These are phyloP conservation scores for Ehretia macrophylla DNA, from an alignment of 257 asterid genomes.

Conservation along the genomic window DNA sequence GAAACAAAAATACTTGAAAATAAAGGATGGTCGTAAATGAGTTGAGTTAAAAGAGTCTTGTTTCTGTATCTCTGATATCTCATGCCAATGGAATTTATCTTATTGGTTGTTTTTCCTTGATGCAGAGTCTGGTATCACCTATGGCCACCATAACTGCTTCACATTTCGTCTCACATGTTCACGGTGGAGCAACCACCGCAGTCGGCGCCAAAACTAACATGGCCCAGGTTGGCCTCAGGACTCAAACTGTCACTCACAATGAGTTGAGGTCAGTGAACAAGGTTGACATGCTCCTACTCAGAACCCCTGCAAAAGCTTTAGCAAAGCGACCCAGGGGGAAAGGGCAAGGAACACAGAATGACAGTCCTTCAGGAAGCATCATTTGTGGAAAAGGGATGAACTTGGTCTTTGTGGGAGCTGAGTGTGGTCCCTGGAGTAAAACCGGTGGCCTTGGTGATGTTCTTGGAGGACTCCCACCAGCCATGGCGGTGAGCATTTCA, in stretches of 20 bases:
- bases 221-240: constrained; percentile 45
- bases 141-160: constrained; percentile 75
- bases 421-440: constrained; percentile 95
- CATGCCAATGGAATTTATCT: too few relatives aligned
- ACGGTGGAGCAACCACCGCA: constrained; percentile 30
- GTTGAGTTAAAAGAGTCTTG: too few relatives aligned
- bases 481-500: constrained; percentile 63
- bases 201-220: constrained; percentile 34
- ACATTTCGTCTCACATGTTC: constrained; percentile 44
- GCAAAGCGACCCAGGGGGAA: constrained; percentile 18
- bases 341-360: constrained; percentile 14
- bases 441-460: constrained; percentile 99
- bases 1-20: too few relatives aligned
- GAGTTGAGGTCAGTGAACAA: constrained; percentile 59
- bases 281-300: constrained; percentile 30
- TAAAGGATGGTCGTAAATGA: too few relatives aligned
- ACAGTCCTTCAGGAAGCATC: constrained; percentile 28
- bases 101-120: too few relatives aligned
- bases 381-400: constrained; percentile 63
- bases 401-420: constrained; percentile 59
- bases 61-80: too few relatives aligned
- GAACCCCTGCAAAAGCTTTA: constrained; percentile 24
- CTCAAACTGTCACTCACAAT: constrained; percentile 45
- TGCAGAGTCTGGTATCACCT: constrained; percentile 18
- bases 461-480: constrained; percentile 97